Percentiles rank a stretch among this genome's conserved stretches.
Evolutionary conservation across 2,329 filamentous ascomycete species (phyloP).

Genomic region (Phyllosticta citribraziliensis): DNA sequence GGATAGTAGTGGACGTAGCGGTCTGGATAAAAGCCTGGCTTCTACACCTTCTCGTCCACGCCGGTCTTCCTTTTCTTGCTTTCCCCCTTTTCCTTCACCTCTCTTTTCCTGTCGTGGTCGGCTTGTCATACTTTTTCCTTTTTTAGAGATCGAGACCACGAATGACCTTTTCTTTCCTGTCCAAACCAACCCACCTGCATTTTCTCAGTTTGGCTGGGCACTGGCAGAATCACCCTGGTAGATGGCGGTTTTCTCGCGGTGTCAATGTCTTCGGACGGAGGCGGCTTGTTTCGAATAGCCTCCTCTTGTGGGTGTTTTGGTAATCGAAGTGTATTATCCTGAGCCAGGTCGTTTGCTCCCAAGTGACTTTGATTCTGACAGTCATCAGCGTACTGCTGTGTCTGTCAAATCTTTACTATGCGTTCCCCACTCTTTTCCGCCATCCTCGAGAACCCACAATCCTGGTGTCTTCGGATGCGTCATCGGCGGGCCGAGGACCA

Average conservation of each 20-base stretch:
- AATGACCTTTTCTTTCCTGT: neutral
- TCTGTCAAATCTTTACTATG: too few relatives aligned
- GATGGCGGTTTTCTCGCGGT: slow-evolving; percentile 6
- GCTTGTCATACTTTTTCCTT: neutral
- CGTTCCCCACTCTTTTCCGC: too few relatives aligned
- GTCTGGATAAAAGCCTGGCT: neutral
- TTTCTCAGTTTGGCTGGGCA: neutral
- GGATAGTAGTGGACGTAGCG: slow-evolving; percentile 3
- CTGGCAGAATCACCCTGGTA: slow-evolving; percentile 11
- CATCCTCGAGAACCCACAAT: too few relatives aligned
- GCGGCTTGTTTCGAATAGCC: neutral
- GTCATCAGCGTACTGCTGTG: too few relatives aligned
- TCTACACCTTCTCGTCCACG: neutral
- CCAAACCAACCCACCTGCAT: neutral
- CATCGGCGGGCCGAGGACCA: neutral
- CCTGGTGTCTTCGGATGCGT: neutral
- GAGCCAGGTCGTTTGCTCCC: neutral
- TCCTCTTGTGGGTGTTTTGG: neutral
- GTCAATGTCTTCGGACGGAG: neutral
- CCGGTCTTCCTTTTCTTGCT: neutral
- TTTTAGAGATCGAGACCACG: neutral
- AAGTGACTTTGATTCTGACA: neutral
- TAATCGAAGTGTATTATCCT: neutral
- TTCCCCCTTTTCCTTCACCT: neutral
- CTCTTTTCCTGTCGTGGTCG: slow-evolving; percentile 1